Percentiles rank a stretch among this genome's conserved stretches.
Evolutionary conservation across 352 stramenopile genomes (phyloP).

Genomic region (Phytophthora cryptogea): DNA sequence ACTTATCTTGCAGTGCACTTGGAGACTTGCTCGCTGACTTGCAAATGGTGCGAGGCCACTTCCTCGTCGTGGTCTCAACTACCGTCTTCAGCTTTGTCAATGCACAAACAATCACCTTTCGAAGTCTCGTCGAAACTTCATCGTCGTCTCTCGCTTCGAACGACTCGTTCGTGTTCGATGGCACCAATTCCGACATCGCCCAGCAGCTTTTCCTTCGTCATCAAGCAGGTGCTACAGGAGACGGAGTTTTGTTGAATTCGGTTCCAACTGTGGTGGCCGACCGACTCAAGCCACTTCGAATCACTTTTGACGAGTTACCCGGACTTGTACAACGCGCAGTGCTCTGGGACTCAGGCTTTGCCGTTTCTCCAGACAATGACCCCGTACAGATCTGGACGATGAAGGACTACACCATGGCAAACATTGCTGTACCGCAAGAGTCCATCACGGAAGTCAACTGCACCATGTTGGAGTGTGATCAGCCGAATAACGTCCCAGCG

Average conservation of each 20-base stretch:
- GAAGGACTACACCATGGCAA: slow-evolving; percentile 27
- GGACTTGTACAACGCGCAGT: slow-evolving; percentile 39
- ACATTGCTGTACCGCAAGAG: slow-evolving; percentile 25
- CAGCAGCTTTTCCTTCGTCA: slow-evolving; percentile 39
- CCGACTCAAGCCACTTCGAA: slow-evolving; percentile 15
- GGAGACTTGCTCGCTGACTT: slow-evolving; percentile 6
- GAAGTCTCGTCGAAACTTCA: slow-evolving; percentile 16
- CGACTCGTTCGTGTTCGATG: slow-evolving; percentile 34
- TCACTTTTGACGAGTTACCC: slow-evolving; percentile 26
- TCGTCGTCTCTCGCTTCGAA: slow-evolving; percentile 6
- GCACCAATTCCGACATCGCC: slow-evolving; percentile 42
- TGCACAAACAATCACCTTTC: slow-evolving; percentile 28
- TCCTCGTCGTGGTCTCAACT: slow-evolving; percentile 6
- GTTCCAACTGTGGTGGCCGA: slow-evolving; percentile 20
- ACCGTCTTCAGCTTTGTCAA: slow-evolving; percentile 4
- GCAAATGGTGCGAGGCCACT: slow-evolving; percentile 10
- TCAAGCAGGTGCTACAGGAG: slow-evolving; percentile 13
- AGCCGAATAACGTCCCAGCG: slow-evolving; percentile 22
- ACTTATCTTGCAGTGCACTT: not conserved
- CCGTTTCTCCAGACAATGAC: slow-evolving; percentile 18
- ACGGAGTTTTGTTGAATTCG: slow-evolving; percentile 13
- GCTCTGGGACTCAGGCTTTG: slow-evolving; percentile 45
- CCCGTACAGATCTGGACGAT: slow-evolving; percentile 33
- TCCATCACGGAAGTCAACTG: slow-evolving; percentile 26
- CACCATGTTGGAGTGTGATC: slow-evolving; percentile 25